Evolutionary conservation across 1,139 yeast genomes (phyloP).

Genomic region (Diutina pseudorugosa): DNA sequence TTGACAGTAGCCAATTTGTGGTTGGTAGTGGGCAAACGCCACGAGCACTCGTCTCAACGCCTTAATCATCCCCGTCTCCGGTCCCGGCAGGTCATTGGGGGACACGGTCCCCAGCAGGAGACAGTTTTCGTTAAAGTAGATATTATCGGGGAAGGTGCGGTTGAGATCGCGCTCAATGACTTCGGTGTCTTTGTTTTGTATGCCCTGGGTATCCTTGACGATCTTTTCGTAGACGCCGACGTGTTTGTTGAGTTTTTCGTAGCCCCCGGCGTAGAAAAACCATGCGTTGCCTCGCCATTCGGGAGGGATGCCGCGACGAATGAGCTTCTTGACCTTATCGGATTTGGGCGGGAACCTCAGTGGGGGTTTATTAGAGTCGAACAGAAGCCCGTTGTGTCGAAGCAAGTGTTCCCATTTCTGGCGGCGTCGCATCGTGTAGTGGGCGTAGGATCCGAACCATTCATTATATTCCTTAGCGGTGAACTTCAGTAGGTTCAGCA

Average conservation of each 20-base stretch:
- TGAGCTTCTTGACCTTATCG: conserved; percentile 69
- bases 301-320: conserved; percentile 88
- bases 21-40: conserved; percentile 79
- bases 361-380: conserved; percentile 21
- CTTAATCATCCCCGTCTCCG: conserved; percentile 53
- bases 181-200: conserved; percentile 64
- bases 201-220: conserved; percentile 38
- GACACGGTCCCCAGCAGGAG: conserved; percentile 4
- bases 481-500: conserved; percentile 31
- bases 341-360: conserved; percentile 71
- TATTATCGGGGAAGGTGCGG: conserved; percentile 89
- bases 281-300: conserved; percentile 97
- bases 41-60: conserved; percentile 70
- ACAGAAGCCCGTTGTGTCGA: conserved; percentile 52
- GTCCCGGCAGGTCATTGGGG: not conserved
- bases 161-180: conserved; percentile 87
- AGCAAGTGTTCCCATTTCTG: conserved; percentile 64
- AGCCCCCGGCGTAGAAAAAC: conserved; percentile 94
- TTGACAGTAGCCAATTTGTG: conserved; percentile 92
- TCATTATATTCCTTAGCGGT: conserved; percentile 46
- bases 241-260: conserved; percentile 57
- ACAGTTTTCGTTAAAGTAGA: conserved; percentile 33
- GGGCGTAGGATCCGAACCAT: conserved; percentile 67
- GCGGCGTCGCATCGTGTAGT: conserved; percentile 49
- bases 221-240: conserved; percentile 63